Base-by-base conservation (phyloP, 768 basidiomycete genomes). In the Piloderma croceum region DNA sequence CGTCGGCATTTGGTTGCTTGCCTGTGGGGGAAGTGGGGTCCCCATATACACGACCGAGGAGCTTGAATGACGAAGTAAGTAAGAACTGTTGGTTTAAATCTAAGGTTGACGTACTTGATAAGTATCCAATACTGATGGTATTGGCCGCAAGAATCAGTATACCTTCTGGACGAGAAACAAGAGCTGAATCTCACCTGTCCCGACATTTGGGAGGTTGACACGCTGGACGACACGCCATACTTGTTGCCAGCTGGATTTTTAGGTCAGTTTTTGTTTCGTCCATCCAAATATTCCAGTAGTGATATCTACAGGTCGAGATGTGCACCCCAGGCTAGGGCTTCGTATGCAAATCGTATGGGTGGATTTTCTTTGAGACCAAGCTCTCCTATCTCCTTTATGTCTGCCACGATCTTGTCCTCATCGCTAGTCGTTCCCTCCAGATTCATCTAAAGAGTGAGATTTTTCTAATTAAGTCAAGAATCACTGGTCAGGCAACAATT, bases 251-350 rank as follows among this genome's bases (percentile, higher is more conserved):
- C 41, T 42, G 2, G 10, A 19, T 2, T 2, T n/a, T n/a, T n/a
- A n/a, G n/a, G n/a, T n/a, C n/a, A n/a, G n/a, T n/a, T n/a, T n/a
- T n/a, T n/a, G n/a, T n/a, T n/a, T n/a, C n/a, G n/a, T n/a, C n/a
- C n/a, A n/a, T n/a, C n/a, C n/a, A n/a, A n/a, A n/a, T n/a, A n/a
- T n/a, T 10, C 10, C 15, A 17, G 24, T 25, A 1, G 3, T 7
- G 20, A 12, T 21, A 17, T 7, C 34, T 25, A 42, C 41, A 35
- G 22, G 21, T 42, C 41, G 11, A 35, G 17, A 29, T 42, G 34
- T 6, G 41, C 41, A 20, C 41, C 41, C 41, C 41, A 42, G 5
- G 41, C 34, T 9, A 42, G 12, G 5, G 41, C 41, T 29, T 42
- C 41, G 18, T 36, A 42, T 29, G 41, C 41, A 22, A 42, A 42